Evolutionary conservation across 306 rosid genomes (phyloP), one percentile per base, ranked within the genome.

Genomic region (Begonia masoniana): DNA sequence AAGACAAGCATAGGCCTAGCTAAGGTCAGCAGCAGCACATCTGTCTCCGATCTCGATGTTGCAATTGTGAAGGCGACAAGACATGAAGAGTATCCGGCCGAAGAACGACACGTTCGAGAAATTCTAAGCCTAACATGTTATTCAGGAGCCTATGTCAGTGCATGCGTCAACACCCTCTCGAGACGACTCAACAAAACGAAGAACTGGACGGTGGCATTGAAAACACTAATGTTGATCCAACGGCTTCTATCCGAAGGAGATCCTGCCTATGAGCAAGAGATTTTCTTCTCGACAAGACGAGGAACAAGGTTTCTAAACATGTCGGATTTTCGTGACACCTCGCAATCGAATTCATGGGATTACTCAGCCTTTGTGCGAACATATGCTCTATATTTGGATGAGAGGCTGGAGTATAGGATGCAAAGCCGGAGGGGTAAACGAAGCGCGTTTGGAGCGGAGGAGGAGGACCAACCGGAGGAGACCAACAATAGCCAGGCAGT

Each of bases 21-120:
- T 0, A 83, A 78, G 58, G 99, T 91, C 0, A 92, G 94, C 15
- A 77, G 78, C 86, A 85, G 96, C 65, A 58, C 67, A 13, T 85
- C 99, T 0, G 71, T 91, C 24, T 77, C 96, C 0, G 99, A 91
- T 61, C 85, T 91, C 41, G 99, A 85, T 23, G 82, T 91, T 1
- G 96, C 99, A 15, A 91, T 91, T 23, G 99, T 91, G 41, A 85
- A 91, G 68, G 99, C 96, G 2, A 85, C 99, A 0, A 54, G 86
- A 42, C 99, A 85, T 10, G 89, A 82, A 16, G 96, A 91, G 13
- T 63, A 79, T 42, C 96, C 99, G 0, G 75, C 88, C 0, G 97
- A 91, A 53, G 97, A 91, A 58, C 78, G 77, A 60, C 52, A 85
- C 61, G 50, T 91, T 4, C 69, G 92, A 7, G 97, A 91, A 64